Percentiles rank a stretch among this genome's conserved stretches.
phyloP scores from a whole-genome alignment of 768 basidiomycete genomes.

The Pisolithus orientalis region DNA sequence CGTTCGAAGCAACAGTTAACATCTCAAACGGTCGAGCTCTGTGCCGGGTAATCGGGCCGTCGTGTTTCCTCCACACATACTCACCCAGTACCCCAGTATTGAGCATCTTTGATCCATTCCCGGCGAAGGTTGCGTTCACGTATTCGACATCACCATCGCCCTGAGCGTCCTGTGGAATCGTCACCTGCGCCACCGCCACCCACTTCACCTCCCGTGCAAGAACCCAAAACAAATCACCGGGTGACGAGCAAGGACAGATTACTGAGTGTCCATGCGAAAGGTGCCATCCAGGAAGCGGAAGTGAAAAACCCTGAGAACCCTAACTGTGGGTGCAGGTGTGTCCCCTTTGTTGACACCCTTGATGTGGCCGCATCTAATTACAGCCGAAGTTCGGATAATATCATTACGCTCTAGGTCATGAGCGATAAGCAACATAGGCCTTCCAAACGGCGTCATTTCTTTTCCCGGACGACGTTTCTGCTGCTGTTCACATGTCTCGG shows the following conservation, averaged over 20 bases:
- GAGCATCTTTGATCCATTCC: constrained; percentile 81
- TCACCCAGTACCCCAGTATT: constrained; percentile 37
- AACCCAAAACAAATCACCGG: constrained; percentile 26
- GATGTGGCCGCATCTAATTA: not conserved
- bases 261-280: constrained; percentile 82
- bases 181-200: constrained; percentile 30
- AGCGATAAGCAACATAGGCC: constrained; percentile 62
- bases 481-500: constrained; percentile 71
- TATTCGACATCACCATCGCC: constrained; percentile 27
- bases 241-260: constrained; percentile 58
- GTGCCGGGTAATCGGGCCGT: constrained; percentile 50
- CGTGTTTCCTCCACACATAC: not conserved
- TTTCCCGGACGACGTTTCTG: constrained; percentile 69
- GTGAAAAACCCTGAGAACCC: constrained; percentile 80
- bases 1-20: constrained; percentile 39
- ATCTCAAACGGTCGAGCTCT: constrained; percentile 54
- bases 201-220: constrained; percentile 27
- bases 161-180: constrained; percentile 26
- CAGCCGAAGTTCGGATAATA: constrained; percentile 65
- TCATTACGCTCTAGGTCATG: constrained; percentile 51
- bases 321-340: constrained; percentile 89
- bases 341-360: not conserved
- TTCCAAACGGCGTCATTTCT: constrained; percentile 90
- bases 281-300: constrained; percentile 93
- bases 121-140: constrained; percentile 53